Conservation (phyloP, 2,329 filamentous ascomycete species). For the Aspergillus pseudoglaucus region DNA sequence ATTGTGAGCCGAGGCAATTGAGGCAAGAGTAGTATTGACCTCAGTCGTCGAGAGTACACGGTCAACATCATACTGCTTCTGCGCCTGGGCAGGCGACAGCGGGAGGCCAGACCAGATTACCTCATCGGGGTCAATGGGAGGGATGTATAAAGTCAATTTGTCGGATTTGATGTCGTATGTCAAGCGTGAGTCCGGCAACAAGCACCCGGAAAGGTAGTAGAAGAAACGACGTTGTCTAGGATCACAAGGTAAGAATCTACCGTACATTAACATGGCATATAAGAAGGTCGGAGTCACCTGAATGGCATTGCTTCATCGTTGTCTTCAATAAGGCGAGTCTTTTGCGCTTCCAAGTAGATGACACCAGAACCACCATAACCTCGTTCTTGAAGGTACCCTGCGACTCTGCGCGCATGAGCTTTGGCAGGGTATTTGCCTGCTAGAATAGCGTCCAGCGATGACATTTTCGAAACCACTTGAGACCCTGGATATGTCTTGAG, state of each 20-base stretch:
- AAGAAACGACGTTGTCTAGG: slow-evolving; percentile 80
- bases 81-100: slow-evolving; percentile 66
- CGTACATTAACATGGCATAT: background rate
- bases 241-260: slow-evolving; percentile 1
- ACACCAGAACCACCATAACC: slow-evolving; percentile 64
- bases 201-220: slow-evolving; percentile 87
- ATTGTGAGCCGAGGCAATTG: slow-evolving; percentile 29
- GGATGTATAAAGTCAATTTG: slow-evolving; percentile 81
- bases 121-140: slow-evolving; percentile 74
- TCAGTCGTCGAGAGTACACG: slow-evolving; percentile 65
- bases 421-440: slow-evolving; percentile 72
- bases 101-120: slow-evolving; percentile 94
- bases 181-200: slow-evolving; percentile 71
- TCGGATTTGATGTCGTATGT: slow-evolving; percentile 71
- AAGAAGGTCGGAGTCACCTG: slow-evolving; percentile 46
- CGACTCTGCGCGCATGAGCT: slow-evolving; percentile 76
- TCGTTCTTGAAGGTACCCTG: slow-evolving; percentile 61
- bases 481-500: no score
- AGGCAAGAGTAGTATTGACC: slow-evolving; percentile 65
- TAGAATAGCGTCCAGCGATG: slow-evolving; percentile 33
- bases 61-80: slow-evolving; percentile 74
- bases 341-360: slow-evolving; percentile 82
- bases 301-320: slow-evolving; percentile 79
- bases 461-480: background rate
- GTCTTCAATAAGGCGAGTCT: slow-evolving; percentile 77